Base-by-base conservation (phyloP, 2,329 filamentous ascomycete species). In the Coniochaeta pulveracea region DNA sequence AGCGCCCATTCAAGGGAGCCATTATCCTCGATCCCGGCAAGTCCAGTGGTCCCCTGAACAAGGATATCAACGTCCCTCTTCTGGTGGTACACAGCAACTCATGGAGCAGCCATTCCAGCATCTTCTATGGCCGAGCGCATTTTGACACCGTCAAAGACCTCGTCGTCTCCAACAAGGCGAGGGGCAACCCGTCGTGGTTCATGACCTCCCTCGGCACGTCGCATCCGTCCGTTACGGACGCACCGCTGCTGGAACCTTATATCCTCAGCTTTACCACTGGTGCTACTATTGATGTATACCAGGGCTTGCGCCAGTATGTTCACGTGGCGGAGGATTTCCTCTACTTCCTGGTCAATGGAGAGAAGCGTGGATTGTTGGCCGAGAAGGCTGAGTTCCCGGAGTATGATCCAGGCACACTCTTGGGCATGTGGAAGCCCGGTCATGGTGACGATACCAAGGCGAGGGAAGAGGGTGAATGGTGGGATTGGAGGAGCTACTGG, bases 1-100 rank as follows among this genome's bases (percentile, higher is more conserved):
- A 47, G 35, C 52, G 62, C 12, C 64, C 63, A 0, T 66, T 76
- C 39, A 59, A 64, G 1, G 74, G 68, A 3, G 76, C 63, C 14
- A 66, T 82, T 38, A 63, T 73, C 32, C 61, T 82, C 19, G 77
- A 82, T 48, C 76, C 77, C 0, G 77, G 77, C 34, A 82, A 82
- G 50, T 55, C 58, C 2, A 75, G 68, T 40, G 77, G 77, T 1
- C 69, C 61, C 0, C 57, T 81, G 9, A 80, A 80, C 52, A 48
- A 60, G 37, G 61, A 76, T 25, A 61, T 80, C 39, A 45, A 59
- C 19, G 68, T 76, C 2, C 75, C 77, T 2, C 48, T 75, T 3
- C 52, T 80, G 29, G 58, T 81, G 18, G 57, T 80, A 24, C 72
- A 82, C 53, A 79, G 73, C 30, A 65, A 73, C 38, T 70, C 74